These are phyloP conservation scores for Meredithiella fracta DNA, from an alignment of 2,329 filamentous ascomycete species.

Conservation along the genomic window DNA sequence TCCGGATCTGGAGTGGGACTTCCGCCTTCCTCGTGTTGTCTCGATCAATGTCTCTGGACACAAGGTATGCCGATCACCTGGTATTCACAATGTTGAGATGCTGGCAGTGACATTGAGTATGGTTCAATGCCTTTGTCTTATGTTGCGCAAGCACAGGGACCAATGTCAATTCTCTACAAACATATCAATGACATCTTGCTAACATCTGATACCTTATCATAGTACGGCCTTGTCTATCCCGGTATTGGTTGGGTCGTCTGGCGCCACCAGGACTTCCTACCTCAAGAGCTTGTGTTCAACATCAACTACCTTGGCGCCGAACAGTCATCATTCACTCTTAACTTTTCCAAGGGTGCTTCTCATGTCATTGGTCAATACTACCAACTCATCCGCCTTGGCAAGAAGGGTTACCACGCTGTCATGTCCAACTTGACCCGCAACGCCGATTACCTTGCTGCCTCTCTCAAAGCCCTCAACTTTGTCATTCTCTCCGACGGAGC, in stretches of 20 bases:
- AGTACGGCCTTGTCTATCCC: conserved; percentile 57
- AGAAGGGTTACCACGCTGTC: conserved; percentile 79
- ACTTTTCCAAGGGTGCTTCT: conserved; percentile 89
- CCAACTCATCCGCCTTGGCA: conserved; percentile 86
- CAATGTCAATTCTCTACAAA: neutral
- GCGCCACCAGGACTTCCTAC: conserved; percentile 67
- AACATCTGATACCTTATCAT: neutral
- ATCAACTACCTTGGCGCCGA: conserved; percentile 97
- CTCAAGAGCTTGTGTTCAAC: conserved; percentile 90
- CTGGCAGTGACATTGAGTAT: neutral
- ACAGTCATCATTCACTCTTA: conserved; percentile 88
- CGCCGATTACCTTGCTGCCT: conserved; percentile 66
- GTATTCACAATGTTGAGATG: neutral
- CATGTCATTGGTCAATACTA: conserved; percentile 97
- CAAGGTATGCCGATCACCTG: conserved; percentile 35
- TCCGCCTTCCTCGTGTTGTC: conserved; percentile 72
- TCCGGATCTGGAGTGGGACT: conserved; percentile 78
- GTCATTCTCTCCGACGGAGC: conserved; percentile 69
- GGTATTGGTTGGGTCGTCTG: conserved; percentile 91
- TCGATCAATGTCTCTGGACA: conserved; percentile 92
- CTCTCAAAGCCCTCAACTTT: conserved; percentile 62
- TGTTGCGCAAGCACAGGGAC: neutral
- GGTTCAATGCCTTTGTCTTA: neutral
- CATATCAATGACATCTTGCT: neutral
- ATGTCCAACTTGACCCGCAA: conserved; percentile 88